These are phyloP conservation scores for Actinomortierella ambigua DNA, from an alignment of 371 early-diverging fungal genomes.

Conservation along the genomic window DNA sequence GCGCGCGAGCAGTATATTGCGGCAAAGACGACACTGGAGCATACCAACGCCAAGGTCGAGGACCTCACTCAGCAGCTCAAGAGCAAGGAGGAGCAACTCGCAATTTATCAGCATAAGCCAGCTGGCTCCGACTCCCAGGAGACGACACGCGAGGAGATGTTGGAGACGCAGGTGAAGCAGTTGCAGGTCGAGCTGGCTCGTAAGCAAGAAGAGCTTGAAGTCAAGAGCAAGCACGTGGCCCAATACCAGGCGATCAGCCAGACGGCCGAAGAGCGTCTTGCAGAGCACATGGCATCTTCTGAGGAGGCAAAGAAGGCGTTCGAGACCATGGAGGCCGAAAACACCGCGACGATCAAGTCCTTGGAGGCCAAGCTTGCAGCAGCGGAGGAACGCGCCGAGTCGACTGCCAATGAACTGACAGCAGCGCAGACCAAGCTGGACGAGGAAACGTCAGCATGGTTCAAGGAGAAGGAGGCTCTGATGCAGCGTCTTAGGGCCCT, in stretches of 20 bases:
- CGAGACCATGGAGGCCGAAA: slow-evolving; percentile 44
- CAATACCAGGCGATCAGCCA: slow-evolving; percentile 58
- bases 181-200: slow-evolving; percentile 32
- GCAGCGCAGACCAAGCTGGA: slow-evolving; percentile 55
- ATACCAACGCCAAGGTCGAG: slow-evolving; percentile 48
- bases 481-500: slow-evolving; percentile 50
- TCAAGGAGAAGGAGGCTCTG: slow-evolving; percentile 41
- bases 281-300: slow-evolving; percentile 50
- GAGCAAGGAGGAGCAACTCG: slow-evolving; percentile 45
- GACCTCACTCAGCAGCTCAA: slow-evolving; percentile 55
- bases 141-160: slow-evolving; percentile 37
- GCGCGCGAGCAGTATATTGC: slow-evolving; percentile 43
- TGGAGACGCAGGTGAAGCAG: slow-evolving; percentile 31
- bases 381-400: slow-evolving; percentile 48
- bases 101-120: slow-evolving; percentile 34
- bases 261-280: slow-evolving; percentile 52
- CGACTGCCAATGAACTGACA: slow-evolving; percentile 46
- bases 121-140: slow-evolving; percentile 17
- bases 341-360: slow-evolving; percentile 18
- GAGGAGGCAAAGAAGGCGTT: slow-evolving; percentile 51
- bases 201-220: slow-evolving; percentile 48
- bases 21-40: slow-evolving; percentile 47
- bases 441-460: slow-evolving; percentile 46
- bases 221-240: slow-evolving; percentile 50
- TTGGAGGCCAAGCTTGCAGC: slow-evolving; percentile 39